phyloP scores from a whole-genome alignment of 306 rosid species.

The Sechiopsis laciniata region DNA sequence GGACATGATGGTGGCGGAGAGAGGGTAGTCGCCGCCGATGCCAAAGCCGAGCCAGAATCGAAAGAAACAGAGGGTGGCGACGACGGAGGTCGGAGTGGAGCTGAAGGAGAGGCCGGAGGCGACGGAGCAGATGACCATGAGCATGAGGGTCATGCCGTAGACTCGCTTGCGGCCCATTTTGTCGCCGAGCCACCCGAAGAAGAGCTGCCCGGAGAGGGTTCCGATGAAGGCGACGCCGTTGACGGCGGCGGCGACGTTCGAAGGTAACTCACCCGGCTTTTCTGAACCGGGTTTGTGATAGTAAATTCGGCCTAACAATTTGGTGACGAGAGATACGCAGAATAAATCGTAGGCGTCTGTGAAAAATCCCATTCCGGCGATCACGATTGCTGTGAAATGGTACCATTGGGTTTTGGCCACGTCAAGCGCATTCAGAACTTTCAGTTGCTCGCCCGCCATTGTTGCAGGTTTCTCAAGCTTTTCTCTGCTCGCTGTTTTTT shows the following conservation, averaged over 20 bases:
- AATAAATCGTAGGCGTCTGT: slow-evolving; percentile 86
- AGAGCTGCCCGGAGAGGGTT: slow-evolving; percentile 75
- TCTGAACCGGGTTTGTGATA: slow-evolving; percentile 36
- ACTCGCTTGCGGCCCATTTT: slow-evolving; percentile 76
- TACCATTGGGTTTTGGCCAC: slow-evolving; percentile 86
- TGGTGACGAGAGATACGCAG: slow-evolving; percentile 84
- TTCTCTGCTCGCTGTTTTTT: neutral
- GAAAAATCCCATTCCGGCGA: slow-evolving; percentile 93
- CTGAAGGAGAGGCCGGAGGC: slow-evolving; percentile 79
- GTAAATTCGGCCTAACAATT: slow-evolving; percentile 67
- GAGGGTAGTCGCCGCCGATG: slow-evolving; percentile 92
- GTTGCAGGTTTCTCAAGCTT: neutral
- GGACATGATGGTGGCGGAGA: slow-evolving; percentile 90
- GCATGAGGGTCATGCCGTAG: slow-evolving; percentile 82
- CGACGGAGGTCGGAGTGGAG: slow-evolving; percentile 40
- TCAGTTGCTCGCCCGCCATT: slow-evolving; percentile 50
- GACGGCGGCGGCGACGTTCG: slow-evolving; percentile 63
- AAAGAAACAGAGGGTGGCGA: slow-evolving; percentile 70
- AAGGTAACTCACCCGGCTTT: slow-evolving; percentile 56
- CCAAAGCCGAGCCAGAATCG: slow-evolving; percentile 93
- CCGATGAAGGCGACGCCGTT: slow-evolving; percentile 88
- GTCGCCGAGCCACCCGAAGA: slow-evolving; percentile 96
- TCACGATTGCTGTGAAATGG: slow-evolving; percentile 79
- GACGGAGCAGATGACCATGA: slow-evolving; percentile 69
- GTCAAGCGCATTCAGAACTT: slow-evolving; percentile 73